Percentiles rank a stretch among this genome's conserved stretches.
Evolutionary conservation across 768 basidiomycete genomes (phyloP).

Genomic region (Exidia glandulosa): DNA sequence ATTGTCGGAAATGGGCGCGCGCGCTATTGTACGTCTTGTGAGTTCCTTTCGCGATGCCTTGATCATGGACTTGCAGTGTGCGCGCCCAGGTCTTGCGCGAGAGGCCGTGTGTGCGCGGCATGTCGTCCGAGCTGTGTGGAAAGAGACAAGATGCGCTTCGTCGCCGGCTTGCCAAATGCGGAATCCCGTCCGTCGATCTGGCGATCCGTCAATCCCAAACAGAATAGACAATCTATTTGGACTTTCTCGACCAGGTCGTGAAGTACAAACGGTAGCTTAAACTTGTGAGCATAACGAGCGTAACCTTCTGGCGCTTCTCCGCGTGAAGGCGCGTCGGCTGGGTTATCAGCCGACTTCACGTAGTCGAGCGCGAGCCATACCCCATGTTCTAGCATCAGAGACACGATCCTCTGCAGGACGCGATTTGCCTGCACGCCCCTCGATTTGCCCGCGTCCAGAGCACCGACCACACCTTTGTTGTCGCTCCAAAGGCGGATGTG

Average conservation of each 20-base stretch:
- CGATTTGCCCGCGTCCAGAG: slow-evolving; percentile 17
- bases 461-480: slow-evolving; percentile 29
- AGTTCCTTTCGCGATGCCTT: not conserved
- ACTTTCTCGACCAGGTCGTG: too few species aligned
- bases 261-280: too few species aligned
- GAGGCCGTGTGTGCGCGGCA: not conserved
- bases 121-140: too few species aligned
- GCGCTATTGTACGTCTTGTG: too few species aligned
- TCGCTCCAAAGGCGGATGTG: slow-evolving; percentile 28
- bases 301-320: slow-evolving; percentile 1
- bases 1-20: too few species aligned
- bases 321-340: slow-evolving; percentile 25
- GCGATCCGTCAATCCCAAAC: not conserved
- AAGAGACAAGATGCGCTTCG: not conserved
- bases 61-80: not conserved
- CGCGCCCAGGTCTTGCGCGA: not conserved
- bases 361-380: slow-evolving; percentile 19
- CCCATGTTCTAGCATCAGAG: slow-evolving; percentile 9
- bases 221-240: too few species aligned
- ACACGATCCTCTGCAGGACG: slow-evolving; percentile 21
- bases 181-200: not conserved
- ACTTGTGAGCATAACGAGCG: too few species aligned
- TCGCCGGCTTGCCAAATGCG: too few species aligned
- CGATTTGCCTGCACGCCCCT: slow-evolving; percentile 4
- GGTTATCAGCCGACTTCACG: slow-evolving; percentile 22